Conservation (phyloP, 2,329 filamentous ascomycete species). For the Colletotrichum tanaceti region DNA sequence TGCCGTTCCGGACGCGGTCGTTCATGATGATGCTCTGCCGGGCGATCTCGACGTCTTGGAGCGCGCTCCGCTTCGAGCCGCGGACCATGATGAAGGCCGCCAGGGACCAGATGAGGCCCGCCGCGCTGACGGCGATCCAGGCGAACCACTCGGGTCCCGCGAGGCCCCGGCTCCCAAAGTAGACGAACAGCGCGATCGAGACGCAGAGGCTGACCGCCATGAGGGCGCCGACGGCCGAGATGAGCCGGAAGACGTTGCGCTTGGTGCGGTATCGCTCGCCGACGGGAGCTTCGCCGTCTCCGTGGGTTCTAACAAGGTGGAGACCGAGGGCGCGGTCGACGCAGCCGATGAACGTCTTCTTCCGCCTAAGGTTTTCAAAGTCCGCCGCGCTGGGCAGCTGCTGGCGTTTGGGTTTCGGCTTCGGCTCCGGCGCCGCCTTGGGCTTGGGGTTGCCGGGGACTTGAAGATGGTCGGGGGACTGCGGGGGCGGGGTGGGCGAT, state of each 20-base stretch:
- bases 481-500: background rate
- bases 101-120: background rate
- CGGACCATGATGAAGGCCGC: conserved; percentile 4
- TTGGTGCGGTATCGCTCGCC: background rate
- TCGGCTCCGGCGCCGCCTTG: too few species aligned
- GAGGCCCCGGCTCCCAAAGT: background rate
- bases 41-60: conserved; percentile 5
- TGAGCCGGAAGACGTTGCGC: background rate
- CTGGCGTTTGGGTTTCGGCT: background rate
- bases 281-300: background rate
- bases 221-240: background rate
- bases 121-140: conserved; percentile 16
- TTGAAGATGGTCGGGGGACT: conserved; percentile 11
- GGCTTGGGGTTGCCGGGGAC: background rate
- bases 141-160: conserved; percentile 9
- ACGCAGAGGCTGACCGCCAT: conserved; percentile 15
- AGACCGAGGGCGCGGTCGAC: conserved; percentile 18
- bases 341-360: background rate
- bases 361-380: background rate
- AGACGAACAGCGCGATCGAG: background rate
- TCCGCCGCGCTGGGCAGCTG: too few species aligned
- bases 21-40: background rate
- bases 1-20: background rate
- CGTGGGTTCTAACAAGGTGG: conserved; percentile 12
- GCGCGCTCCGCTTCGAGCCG: background rate